A percentile compares a stretch with the other conserved stretches of the same genome.
These are phyloP conservation scores for Dichotomocladium elegans DNA, from an alignment of 371 early-diverging fungal species.

Conservation along the genomic window DNA sequence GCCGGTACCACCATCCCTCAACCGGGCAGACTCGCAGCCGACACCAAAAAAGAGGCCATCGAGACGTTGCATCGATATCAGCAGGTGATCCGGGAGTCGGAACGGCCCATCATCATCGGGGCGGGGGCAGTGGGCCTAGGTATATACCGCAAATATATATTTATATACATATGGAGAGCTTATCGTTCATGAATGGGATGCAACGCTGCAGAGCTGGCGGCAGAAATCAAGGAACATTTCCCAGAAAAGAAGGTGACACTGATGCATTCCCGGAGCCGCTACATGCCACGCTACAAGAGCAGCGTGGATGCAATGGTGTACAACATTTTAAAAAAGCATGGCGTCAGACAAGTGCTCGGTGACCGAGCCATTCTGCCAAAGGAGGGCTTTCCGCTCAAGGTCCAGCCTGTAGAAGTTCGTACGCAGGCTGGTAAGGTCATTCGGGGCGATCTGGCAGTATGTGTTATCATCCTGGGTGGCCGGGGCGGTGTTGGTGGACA, in stretches of 20 bases:
- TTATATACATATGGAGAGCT: background rate
- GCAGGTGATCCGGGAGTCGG: conserved; percentile 41
- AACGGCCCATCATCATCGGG: conserved; percentile 56
- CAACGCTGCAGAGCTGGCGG: conserved; percentile 52
- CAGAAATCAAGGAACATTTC: conserved; percentile 62
- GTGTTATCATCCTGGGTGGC: no score
- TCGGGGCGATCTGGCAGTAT: conserved; percentile 54
- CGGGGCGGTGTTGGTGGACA: no score
- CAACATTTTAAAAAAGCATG: conserved; percentile 40
- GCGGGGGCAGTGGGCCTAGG: conserved; percentile 66
- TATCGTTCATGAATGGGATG: conserved; percentile 4
- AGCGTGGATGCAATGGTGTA: conserved; percentile 40
- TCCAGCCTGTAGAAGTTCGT: conserved; percentile 41
- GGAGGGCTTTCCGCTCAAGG: conserved; percentile 41
- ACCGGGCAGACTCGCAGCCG: conserved; percentile 42
- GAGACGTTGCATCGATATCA: conserved; percentile 41
- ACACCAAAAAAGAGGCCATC: conserved; percentile 44
- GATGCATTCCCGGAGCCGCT: conserved; percentile 57
- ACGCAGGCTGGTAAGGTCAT: conserved; percentile 45
- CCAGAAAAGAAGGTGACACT: conserved; percentile 62
- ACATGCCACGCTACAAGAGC: conserved; percentile 48
- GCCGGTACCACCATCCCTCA: conserved; percentile 53
- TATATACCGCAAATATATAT: no score
- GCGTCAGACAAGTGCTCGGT: conserved; percentile 46
- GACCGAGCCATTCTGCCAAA: conserved; percentile 47